Base-by-base conservation (phyloP, 1,139 yeast species). In the Saccharomyces pastorianus region DNA sequence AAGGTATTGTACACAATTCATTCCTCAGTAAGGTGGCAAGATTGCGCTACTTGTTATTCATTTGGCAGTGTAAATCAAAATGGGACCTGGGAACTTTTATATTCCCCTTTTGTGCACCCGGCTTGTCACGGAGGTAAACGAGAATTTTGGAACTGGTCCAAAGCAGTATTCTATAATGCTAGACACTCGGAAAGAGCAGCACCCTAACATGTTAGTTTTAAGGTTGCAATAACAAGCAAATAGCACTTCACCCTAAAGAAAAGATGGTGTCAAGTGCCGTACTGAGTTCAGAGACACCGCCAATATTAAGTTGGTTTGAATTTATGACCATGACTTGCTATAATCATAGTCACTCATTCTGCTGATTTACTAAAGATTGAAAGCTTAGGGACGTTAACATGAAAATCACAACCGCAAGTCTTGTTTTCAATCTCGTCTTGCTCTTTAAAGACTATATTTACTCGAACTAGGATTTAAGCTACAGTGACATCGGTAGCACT, bases 81-180 rank as follows among this genome's bases (percentile, higher is more conserved):
- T 27, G 29, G 29, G 29, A 27, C 29, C 29, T 27, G 29, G 29
- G 29, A 27, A 29, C 34, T 31, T 31, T 31, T 31, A 31, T 31
- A 2, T 31, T 31, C 1, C 34, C 34, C 34, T 31, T 31, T 31
- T 31, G 34, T 31, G 34, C 34, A 31, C 81, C 23, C 81, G 76
- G 55, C 77, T 73, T 31, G 81, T 75, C 46, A 31, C 1, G 34
- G 34, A 31, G 0, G 34, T 31, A 3, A 31, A 31, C 34, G 1
- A 31, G 1, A 31, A 31, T 2, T 31, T 31, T 31, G 34, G 34
- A 13, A 31, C 34, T 31, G 34, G 4, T 31, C 34, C 34, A 31
- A 31, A 13, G 34, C 34, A 31, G 34, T 31, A 31, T 31, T 31
- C 1, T 2, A 31, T 13, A 31, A 31, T 31, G 34, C 34, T 31